Conservation (phyloP, 495 filamentous ascomycete species). For the Xylaria scruposa region DNA sequence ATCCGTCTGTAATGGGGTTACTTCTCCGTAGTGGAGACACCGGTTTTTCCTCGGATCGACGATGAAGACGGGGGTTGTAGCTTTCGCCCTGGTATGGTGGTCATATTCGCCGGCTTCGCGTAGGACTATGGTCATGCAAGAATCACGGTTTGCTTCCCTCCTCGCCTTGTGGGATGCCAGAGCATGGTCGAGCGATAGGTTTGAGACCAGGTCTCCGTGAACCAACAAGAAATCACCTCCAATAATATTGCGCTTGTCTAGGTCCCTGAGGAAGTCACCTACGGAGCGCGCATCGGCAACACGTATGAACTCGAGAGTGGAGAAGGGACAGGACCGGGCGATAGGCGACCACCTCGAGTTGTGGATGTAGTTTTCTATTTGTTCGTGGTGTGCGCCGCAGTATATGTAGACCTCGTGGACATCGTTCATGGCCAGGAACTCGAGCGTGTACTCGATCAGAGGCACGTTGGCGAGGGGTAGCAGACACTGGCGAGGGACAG, state of each 20-base stretch:
- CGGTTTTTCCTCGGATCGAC: constrained; percentile 80
- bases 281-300: constrained; percentile 81
- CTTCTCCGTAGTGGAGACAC: constrained; percentile 93
- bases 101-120: constrained; percentile 71
- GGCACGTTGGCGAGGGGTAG: constrained; percentile 92
- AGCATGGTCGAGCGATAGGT: constrained; percentile 80
- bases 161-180: constrained; percentile 80
- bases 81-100: constrained; percentile 76
- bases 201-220: constrained; percentile 93
- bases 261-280: constrained; percentile 92
- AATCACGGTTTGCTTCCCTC: constrained; percentile 84
- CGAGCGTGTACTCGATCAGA: constrained; percentile 95
- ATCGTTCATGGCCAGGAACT: constrained; percentile 92
- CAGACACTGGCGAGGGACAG: constrained; percentile 69
- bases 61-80: constrained; percentile 81
- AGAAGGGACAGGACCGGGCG: constrained; percentile 78
- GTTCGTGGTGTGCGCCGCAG: constrained; percentile 85
- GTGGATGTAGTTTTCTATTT: constrained; percentile 84
- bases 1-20: constrained; percentile 55
- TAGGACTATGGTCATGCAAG: constrained; percentile 98
- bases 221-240: constrained; percentile 90
- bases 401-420: constrained; percentile 93
- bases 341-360: constrained; percentile 53
- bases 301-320: constrained; percentile 80
- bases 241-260: constrained; percentile 86